Percentiles rank a stretch among this genome's conserved stretches.
These are phyloP conservation scores for Linnemannia exigua DNA, from an alignment of 192 early-diverging fungal species.

Conservation along the genomic window DNA sequence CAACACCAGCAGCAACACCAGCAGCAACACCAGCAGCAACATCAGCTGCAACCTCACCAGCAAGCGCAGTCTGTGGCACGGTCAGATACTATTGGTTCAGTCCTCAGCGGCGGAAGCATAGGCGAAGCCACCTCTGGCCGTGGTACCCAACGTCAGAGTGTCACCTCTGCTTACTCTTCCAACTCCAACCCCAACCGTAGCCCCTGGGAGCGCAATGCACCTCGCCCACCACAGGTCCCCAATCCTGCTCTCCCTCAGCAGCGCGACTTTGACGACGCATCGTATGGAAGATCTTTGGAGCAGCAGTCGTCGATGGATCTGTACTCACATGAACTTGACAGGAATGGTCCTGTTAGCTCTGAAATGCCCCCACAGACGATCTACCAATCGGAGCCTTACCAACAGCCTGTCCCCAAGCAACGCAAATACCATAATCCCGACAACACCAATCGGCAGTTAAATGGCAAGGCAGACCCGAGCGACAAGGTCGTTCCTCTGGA, in stretches of 20 bases:
- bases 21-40: constrained; percentile 6
- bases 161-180: constrained; percentile 39
- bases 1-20: too few species aligned
- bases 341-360: not conserved
- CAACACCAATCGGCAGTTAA: constrained; percentile 29
- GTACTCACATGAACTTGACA: constrained; percentile 27
- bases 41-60: constrained; percentile 6
- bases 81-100: constrained; percentile 46
- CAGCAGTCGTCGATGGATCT: constrained; percentile 28
- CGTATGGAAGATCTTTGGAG: not conserved
- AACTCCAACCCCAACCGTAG: constrained; percentile 24
- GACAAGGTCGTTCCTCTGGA: constrained; percentile 50
- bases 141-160: constrained; percentile 39
- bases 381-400: constrained; percentile 31
- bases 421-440: constrained; percentile 44
- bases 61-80: constrained; percentile 23
- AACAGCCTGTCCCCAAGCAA: constrained; percentile 31
- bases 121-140: constrained; percentile 20
- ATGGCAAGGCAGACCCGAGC: constrained; percentile 37
- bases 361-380: constrained; percentile 15
- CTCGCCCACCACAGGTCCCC: constrained; percentile 38
- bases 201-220: constrained; percentile 31
- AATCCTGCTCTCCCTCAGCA: constrained; percentile 10
- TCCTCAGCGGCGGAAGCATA: constrained; percentile 36
- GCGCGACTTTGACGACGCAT: constrained; percentile 20